Evolutionary conservation across 2,329 filamentous ascomycete genomes (phyloP), one percentile per base, ranked within the genome.

Genomic region (Cladosporium sp.): DNA sequence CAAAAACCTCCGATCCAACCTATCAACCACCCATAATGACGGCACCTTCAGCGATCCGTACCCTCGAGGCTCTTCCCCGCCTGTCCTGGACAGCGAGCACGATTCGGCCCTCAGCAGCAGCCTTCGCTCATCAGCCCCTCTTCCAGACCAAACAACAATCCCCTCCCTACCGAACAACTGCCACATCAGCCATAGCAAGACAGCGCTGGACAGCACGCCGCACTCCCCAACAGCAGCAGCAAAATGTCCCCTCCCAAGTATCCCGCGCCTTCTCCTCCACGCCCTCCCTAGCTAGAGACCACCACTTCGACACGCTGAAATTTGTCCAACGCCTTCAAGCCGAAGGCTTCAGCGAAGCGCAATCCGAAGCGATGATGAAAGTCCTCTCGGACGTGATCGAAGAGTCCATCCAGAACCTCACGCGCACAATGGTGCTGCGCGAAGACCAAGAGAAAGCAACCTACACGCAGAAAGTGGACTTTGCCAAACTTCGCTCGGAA

Each of bases 321-420:
- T 95, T 98, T 66, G 91, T 98, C 33, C 88, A 95, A 71, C 79
- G 88, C 46, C 76, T 98, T 35, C 84, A 92, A 68, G 82, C 82
- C 58, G 93, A 98, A 67, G 93, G 93, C 0, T 96, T 97, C 68
- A 95, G 89, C 19, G 92, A 97, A 69, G 86, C 91, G 59, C 93
- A 98, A 71, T 85, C 91, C 2, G 90, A 89, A 20, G 92, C 93
- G n/a, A 93, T 96, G 86, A 97, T 98, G 93, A 88, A 88, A 67
- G 88, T 97, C 6, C 76, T 98, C 33, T 91, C 90, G 70, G 91
- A 97, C 68, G 92, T 97, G 8, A 96, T 98, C 57, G 88, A 97
- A 68, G 93, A 98, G 72, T 95, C 85, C 67, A 97, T 98, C 60
- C 92, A 96, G 68, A 97, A 97, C 70, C 79, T 98, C 43, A 97